A percentile compares a stretch with the other conserved stretches of the same genome.
Conservation (phyloP, 2,329 filamentous ascomycete species). For the Ceratocystis colombiana region DNA sequence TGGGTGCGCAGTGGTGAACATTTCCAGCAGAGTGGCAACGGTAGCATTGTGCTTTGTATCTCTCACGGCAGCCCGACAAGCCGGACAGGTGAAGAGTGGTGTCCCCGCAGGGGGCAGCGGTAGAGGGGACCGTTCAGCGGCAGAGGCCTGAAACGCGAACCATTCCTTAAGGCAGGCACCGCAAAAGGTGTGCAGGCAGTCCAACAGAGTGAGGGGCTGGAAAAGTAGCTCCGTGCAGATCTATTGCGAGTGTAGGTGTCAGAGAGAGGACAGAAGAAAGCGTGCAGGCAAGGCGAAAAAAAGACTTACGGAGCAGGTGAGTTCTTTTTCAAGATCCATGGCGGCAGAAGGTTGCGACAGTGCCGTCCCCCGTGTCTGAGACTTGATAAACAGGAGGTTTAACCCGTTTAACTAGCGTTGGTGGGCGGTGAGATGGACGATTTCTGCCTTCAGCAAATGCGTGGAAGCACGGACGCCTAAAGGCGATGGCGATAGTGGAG, state of each 20-base stretch:
- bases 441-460: not conserved
- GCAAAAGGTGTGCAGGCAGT: conserved; percentile 93
- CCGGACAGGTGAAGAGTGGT: conserved; percentile 71
- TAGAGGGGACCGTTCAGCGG: conserved; percentile 43
- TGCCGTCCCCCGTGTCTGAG: not conserved
- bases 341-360: not conserved
- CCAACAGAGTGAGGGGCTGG: conserved; percentile 80
- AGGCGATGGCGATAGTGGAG: not conserved
- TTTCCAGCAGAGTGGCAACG: conserved; percentile 79
- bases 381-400: not conserved
- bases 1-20: conserved; percentile 73
- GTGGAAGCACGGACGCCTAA: not conserved
- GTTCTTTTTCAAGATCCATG: conserved; percentile 78
- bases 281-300: not conserved
- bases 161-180: conserved; percentile 92
- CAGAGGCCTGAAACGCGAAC: conserved; percentile 70
- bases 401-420: not conserved
- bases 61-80: conserved; percentile 77
- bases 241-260: conserved; percentile 38
- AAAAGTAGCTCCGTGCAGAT: conserved; percentile 95
- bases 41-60: conserved; percentile 85
- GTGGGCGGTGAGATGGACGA: not conserved
- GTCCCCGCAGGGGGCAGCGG: conserved; percentile 39
- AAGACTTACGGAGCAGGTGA: conserved; percentile 81
- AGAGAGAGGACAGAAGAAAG: not conserved